Base-by-base conservation (phyloP, 306 rosid genomes). In the Delonix regia region DNA sequence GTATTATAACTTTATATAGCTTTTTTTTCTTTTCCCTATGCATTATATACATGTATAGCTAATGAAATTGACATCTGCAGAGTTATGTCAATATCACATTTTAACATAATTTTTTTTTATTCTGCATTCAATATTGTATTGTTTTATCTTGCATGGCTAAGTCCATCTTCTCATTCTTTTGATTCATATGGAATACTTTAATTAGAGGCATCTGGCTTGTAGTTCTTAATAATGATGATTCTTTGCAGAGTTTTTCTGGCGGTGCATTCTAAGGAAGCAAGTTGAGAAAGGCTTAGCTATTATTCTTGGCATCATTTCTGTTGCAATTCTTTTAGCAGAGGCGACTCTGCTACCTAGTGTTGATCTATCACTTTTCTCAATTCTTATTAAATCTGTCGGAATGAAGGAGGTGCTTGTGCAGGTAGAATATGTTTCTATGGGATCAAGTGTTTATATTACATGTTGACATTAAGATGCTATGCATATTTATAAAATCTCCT, bases 291-390 rank as follows among this genome's bases (percentile, higher is more conserved):
- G 87, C 74, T 85, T 92, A 88, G 97, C 93, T 71, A 70, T 89
- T 82, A 53, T 89, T 36, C 97, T 95, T 79, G 95, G 96, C 77
- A 78, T 87, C 74, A 91, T 95, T 82, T 95, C 99, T 24, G 93
- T 75, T 86, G 97, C 98, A 61, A 95, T 95, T 88, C 98, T 95
- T 75, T 86, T 92, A 74, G 97, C 97, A 1, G 99, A 95, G 91
- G 99, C 99, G 69, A 95, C 98, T 61, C 87, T 92, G 59, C 92
- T 95, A 59, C 91, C 99, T 9, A 91, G 86, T 71, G 89, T 92
- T 53, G 89, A 95, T 90, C 85, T 95, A 53, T 95, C 99, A 59
- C 98, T 95, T 76, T 95, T 95, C 81, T 93, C 99, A 14, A 87
- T 95, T 85, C 97, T 92, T 48, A 87, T 95, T 76, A 92, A 89